Percentiles rank a stretch among this genome's conserved stretches.
Conservation (phyloP, 805 yeast genomes). For the Martiniozyma abietophila region DNA sequence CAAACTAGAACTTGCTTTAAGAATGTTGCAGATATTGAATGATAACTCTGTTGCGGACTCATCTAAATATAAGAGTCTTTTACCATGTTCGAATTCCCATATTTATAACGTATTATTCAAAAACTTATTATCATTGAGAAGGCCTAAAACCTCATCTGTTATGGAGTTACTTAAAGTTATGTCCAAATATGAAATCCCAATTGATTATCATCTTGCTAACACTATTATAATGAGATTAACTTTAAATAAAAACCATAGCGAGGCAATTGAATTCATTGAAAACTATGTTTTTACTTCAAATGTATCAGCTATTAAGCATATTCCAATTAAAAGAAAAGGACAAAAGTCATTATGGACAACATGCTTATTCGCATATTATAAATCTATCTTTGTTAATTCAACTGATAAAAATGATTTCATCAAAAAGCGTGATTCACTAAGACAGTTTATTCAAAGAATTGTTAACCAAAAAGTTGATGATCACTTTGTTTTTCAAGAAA, state of each 20-base stretch:
- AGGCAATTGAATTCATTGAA: slow-evolving; percentile 28
- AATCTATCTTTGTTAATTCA: slow-evolving; percentile 6
- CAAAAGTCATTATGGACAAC: slow-evolving; percentile 8
- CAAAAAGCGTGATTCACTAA: slow-evolving; percentile 11
- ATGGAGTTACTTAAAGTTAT: slow-evolving; percentile 25
- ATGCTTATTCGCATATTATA: slow-evolving; percentile 8
- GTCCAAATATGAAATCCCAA: slow-evolving; percentile 21
- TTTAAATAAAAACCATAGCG: slow-evolving; percentile 21
- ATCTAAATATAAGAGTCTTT: slow-evolving; percentile 17
- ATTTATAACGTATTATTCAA: slow-evolving; percentile 33
- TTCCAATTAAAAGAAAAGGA: background rate
- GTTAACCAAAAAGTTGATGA: slow-evolving; percentile 8
- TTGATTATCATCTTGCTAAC: slow-evolving; percentile 30
- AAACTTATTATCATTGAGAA: slow-evolving; percentile 24
- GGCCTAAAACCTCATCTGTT: slow-evolving; percentile 22
- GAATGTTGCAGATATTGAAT: slow-evolving; percentile 26
- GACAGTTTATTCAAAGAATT: slow-evolving; percentile 13
- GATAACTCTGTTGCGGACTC: no score
- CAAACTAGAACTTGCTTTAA: slow-evolving; percentile 22
- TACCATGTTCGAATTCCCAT: slow-evolving; percentile 33
- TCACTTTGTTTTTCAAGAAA: slow-evolving; percentile 8
- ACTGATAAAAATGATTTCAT: slow-evolving; percentile 5
- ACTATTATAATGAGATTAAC: slow-evolving; percentile 29
- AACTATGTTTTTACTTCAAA: slow-evolving; percentile 13
- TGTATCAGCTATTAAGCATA: slow-evolving; percentile 7